phyloP scores from a whole-genome alignment of 192 early-diverging fungal species.

The Podila epicladia region DNA sequence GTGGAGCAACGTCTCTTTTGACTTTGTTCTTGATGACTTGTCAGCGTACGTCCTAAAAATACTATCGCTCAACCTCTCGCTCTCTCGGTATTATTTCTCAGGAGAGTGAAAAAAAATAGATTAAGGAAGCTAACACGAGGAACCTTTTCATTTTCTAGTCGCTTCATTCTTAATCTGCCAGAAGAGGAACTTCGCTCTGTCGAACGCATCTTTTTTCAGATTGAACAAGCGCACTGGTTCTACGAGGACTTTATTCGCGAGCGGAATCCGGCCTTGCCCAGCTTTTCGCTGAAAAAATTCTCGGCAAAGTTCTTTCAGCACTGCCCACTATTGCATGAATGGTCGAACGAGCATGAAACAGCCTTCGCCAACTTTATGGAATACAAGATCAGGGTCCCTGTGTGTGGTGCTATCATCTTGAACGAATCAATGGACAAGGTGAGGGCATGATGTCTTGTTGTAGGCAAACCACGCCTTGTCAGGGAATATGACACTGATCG shows the following conservation, averaged over 20 bases:
- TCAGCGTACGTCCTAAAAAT: conserved; percentile 66
- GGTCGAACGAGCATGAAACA: conserved; percentile 86
- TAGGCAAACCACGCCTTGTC: not conserved
- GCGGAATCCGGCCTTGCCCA: conserved; percentile 80
- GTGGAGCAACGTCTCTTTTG: conserved; percentile 73
- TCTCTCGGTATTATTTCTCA: not conserved
- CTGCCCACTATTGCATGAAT: conserved; percentile 90
- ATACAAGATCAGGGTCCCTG: conserved; percentile 96
- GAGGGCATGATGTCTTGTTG: not conserved
- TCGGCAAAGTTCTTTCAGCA: conserved; percentile 86
- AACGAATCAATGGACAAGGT: conserved; percentile 84
- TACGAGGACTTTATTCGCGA: conserved; percentile 99
- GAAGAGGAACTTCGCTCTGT: conserved; percentile 93
- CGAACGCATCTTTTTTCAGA: conserved; percentile 98
- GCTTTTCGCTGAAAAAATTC: conserved; percentile 87
- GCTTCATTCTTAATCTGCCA: conserved; percentile 99
- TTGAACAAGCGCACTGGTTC: conserved; percentile 99
- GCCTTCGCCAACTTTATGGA: conserved; percentile 94
- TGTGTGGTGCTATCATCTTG: conserved; percentile 96
- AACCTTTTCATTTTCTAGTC: conserved; percentile 51
- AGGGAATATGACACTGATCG: not conserved
- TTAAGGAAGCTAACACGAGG: not conserved
- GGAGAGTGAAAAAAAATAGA: not conserved
- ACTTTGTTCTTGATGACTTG: conserved; percentile 89
- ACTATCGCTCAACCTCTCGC: not conserved